Conservation (phyloP, 768 basidiomycete species). For the Leccinum obscurum region DNA sequence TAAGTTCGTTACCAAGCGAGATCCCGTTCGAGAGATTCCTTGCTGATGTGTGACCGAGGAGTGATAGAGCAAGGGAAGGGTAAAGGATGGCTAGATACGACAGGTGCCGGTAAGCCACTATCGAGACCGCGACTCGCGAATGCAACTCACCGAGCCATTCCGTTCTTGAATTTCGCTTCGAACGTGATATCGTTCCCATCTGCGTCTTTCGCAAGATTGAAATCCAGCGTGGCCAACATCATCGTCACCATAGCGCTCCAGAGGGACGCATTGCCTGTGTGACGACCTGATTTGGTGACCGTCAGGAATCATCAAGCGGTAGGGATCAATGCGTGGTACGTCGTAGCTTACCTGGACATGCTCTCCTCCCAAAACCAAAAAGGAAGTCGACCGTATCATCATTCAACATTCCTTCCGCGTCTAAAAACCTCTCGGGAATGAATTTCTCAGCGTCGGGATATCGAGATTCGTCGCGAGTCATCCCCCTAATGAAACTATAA, state of each 20-base stretch:
- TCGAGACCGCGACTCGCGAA: neutral
- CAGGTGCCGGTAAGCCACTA: neutral
- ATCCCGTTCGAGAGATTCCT: neutral
- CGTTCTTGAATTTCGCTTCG: neutral
- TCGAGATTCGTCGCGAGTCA: constrained; percentile 19
- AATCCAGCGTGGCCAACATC: neutral
- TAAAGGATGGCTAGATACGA: neutral
- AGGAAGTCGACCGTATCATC: constrained; percentile 1
- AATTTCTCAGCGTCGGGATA: constrained; percentile 21
- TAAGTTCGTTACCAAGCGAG: neutral
- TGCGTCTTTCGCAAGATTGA: neutral
- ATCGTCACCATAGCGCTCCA: neutral
- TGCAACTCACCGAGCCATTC: neutral
- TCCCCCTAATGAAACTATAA: constrained; percentile 14
- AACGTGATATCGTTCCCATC: neutral
- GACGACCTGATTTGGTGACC: neutral
- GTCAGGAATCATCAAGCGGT: neutral
- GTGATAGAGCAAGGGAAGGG: neutral
- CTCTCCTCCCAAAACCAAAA: neutral
- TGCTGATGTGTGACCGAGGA: neutral
- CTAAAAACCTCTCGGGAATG: constrained; percentile 17
- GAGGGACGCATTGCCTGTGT: neutral
- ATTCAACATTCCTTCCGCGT: constrained; percentile 8
- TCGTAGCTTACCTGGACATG: neutral
- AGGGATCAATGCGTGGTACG: neutral